Percentiles rank a stretch among this genome's conserved stretches.
Conservation (phyloP, 2,329 filamentous ascomycete genomes). For the Pseudogymnoascus sp. region DNA sequence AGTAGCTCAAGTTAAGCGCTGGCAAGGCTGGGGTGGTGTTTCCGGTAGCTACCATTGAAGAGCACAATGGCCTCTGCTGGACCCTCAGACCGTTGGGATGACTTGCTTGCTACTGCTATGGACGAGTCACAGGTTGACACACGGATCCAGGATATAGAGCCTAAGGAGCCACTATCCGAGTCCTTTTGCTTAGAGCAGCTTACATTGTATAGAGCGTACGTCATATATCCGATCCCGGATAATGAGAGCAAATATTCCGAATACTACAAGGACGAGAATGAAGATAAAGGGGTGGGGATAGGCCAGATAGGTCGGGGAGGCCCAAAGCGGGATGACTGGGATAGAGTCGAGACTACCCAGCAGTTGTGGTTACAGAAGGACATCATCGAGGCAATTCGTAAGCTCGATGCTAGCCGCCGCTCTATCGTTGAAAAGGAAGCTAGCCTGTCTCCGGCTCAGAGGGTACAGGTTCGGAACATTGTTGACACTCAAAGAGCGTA, state of each 20-base stretch:
- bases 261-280: no score
- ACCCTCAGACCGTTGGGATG: no score
- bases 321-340: no score
- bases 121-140: neutral
- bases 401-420: conserved; percentile 18
- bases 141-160: conserved; percentile 18
- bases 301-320: no score
- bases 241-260: no score
- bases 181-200: conserved; percentile 21
- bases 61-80: neutral
- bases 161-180: conserved; percentile 18
- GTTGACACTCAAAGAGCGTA: conserved; percentile 20
- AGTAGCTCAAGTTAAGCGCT: neutral
- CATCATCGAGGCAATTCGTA: conserved; percentile 21
- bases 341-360: no score
- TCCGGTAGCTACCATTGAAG: neutral
- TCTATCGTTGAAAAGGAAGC: conserved; percentile 24
- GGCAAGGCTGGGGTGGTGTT: neutral
- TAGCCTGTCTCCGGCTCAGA: conserved; percentile 20
- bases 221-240: no score
- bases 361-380: conserved; percentile 13
- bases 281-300: no score
- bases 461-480: conserved; percentile 22
- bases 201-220: conserved; percentile 15
- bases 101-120: no score